Percentiles rank a stretch among this genome's conserved stretches.
Evolutionary conservation across 257 asterid species (phyloP).

Genomic region (Cynanchum wilfordii): DNA sequence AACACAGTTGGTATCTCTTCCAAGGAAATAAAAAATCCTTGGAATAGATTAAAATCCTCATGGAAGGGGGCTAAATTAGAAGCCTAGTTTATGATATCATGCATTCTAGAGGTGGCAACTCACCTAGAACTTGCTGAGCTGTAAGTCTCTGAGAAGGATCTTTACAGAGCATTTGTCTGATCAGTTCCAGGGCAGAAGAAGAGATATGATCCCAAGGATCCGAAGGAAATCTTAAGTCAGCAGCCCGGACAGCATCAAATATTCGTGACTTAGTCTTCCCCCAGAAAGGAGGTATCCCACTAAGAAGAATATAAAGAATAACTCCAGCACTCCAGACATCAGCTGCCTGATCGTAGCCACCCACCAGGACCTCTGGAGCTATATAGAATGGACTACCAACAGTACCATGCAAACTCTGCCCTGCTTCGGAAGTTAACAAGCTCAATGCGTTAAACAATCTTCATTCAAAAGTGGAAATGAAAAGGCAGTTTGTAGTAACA

Average conservation of each 20-base stretch:
- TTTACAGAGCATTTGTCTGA: slow-evolving; percentile 60
- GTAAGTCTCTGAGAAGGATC: slow-evolving; percentile 62
- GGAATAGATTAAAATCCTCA: neutral
- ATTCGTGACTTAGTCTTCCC: slow-evolving; percentile 68
- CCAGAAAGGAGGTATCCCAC: slow-evolving; percentile 82
- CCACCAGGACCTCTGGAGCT: slow-evolving; percentile 78
- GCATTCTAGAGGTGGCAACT: slow-evolving; percentile 8
- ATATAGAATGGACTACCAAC: slow-evolving; percentile 86
- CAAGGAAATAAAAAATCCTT: neutral
- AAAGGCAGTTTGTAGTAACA: slow-evolving; percentile 7
- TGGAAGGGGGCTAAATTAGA: neutral
- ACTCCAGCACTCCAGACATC: slow-evolving; percentile 90
- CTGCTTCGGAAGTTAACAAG: slow-evolving; percentile 31
- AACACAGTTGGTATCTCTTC: neutral
- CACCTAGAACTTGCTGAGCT: slow-evolving; percentile 68
- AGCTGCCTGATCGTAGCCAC: slow-evolving; percentile 73
- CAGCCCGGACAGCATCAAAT: slow-evolving; percentile 70
- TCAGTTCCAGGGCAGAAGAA: slow-evolving; percentile 57
- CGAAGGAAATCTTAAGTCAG: slow-evolving; percentile 57
- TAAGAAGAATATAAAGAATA: slow-evolving; percentile 71
- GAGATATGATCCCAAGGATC: slow-evolving; percentile 57
- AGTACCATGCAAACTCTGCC: slow-evolving; percentile 57
- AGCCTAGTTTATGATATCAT: neutral
- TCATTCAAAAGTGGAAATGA: neutral
- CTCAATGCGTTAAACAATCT: neutral